Base-by-base conservation (phyloP, 2,329 filamentous ascomycete genomes). In the Zasmidium cellare region DNA sequence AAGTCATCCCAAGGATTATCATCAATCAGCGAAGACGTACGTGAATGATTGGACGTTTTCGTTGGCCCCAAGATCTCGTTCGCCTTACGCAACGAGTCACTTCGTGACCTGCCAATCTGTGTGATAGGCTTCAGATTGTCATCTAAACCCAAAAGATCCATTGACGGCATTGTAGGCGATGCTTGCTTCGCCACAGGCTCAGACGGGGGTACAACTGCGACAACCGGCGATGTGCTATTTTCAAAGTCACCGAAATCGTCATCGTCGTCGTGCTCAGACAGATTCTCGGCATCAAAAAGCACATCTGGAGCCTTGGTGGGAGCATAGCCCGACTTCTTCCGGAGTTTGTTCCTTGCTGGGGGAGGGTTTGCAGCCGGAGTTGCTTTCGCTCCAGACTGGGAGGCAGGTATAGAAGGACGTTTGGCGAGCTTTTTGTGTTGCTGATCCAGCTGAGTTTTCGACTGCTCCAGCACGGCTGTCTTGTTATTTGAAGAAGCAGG, bases 161-260 rank as follows among this genome's bases (percentile, higher is more conserved):
- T 62, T 16, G 52, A 44, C 20, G 65, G 67, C 54, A 63, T 59
- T 2, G 53, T 20, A 3, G 58, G 41, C 53, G 19, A 38, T 25
- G n/a, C 14, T 19, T 19, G 35, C 24, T 14, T 24, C 6, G 44
- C 9, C 23, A 38, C 22, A n/a, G 41, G 51, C 44, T 46, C 41
- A 9, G 51, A 14, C 19, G 51, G 51, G 14, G 20, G 7, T 12
- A 24, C 23, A 22, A 53, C 51, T 46, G 24, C 51, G 16, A 53
- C 41, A 12, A n/a, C 51, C 9, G 55, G 22, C 3, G n/a, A 24
- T 2, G 60, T 54, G 11, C 53, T 60, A 19, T 49, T 62, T 55
- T 72, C 71, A 56, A 73, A 73, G 38, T 72, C 71, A 9, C 70
- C 72, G 59, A 71, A 73, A 9, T 72, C 71, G 51, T 72, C 70